Evolutionary conservation across 305 asterid genomes (phyloP).

Genomic region (Fraxinus sp.): DNA sequence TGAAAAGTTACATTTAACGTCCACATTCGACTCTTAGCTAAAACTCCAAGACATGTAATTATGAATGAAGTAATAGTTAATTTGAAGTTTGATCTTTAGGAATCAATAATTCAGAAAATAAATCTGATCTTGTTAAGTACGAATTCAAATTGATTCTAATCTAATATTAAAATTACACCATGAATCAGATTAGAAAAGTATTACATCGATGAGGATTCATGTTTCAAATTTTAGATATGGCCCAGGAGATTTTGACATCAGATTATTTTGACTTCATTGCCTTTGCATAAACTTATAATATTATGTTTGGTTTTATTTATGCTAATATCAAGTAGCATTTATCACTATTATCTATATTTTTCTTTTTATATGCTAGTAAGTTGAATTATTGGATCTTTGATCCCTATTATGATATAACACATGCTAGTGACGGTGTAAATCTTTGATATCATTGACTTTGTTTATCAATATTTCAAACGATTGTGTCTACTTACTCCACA

Average conservation of each 20-base stretch:
- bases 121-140: not conserved
- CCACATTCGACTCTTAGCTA: not conserved
- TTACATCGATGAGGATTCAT: not conserved
- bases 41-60: not conserved
- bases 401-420: no score
- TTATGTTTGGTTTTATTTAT: not conserved
- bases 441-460: not conserved
- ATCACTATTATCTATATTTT: not conserved
- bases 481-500: not conserved
- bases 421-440: no score
- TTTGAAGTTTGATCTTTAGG: not conserved
- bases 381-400: constrained; percentile 12
- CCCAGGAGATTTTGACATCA: not conserved
- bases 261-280: not conserved
- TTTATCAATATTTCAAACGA: not conserved
- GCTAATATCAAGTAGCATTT: not conserved
- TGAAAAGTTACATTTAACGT: not conserved
- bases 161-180: not conserved
- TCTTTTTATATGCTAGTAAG: not conserved
- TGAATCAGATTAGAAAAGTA: not conserved
- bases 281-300: not conserved
- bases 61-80: not conserved
- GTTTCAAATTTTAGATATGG: not conserved
- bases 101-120: not conserved
- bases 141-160: not conserved